These are phyloP conservation scores for Lipomyces starkeyi DNA, from an alignment of 805 yeast species.

Conservation along the genomic window DNA sequence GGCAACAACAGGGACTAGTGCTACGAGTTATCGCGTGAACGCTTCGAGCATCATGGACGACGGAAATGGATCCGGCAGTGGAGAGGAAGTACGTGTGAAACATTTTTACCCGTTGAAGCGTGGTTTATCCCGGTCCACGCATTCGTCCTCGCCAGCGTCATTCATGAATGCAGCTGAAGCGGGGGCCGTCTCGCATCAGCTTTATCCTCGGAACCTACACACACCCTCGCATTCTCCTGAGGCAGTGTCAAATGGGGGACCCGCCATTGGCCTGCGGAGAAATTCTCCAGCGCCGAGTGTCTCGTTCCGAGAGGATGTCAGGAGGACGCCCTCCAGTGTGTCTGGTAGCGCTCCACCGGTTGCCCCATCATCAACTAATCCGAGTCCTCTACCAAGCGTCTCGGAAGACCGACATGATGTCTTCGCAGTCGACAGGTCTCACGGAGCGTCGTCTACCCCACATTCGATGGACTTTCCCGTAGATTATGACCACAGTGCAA, in stretches of 20 bases:
- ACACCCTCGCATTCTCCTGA: neutral
- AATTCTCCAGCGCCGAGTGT: slow-evolving; percentile 34
- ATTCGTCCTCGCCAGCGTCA: slow-evolving; percentile 33
- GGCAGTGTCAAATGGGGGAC: neutral
- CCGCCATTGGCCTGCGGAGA: neutral
- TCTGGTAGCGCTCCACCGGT: neutral
- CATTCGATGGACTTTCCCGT: neutral
- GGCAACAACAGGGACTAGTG: slow-evolving; percentile 33
- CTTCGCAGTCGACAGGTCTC: neutral
- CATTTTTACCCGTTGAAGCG: slow-evolving; percentile 35
- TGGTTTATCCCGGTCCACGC: slow-evolving; percentile 31
- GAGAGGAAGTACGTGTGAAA: slow-evolving; percentile 24
- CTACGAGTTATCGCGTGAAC: slow-evolving; percentile 33
- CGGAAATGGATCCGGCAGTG: slow-evolving; percentile 8
- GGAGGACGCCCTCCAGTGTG: slow-evolving; percentile 17
- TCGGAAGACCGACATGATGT: slow-evolving; percentile 7
- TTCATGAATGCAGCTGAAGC: neutral
- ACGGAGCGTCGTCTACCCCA: neutral
- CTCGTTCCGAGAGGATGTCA: slow-evolving; percentile 26
- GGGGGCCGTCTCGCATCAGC: neutral
- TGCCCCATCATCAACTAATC: neutral
- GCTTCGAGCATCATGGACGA: slow-evolving; percentile 19
- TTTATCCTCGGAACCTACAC: neutral
- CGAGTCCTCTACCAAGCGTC: slow-evolving; percentile 13
- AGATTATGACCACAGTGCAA: neutral